Evolutionary conservation across 306 rosid species (phyloP), one percentile per base, ranked within the genome.

Genomic region (Astragalus glycyphyllos): DNA sequence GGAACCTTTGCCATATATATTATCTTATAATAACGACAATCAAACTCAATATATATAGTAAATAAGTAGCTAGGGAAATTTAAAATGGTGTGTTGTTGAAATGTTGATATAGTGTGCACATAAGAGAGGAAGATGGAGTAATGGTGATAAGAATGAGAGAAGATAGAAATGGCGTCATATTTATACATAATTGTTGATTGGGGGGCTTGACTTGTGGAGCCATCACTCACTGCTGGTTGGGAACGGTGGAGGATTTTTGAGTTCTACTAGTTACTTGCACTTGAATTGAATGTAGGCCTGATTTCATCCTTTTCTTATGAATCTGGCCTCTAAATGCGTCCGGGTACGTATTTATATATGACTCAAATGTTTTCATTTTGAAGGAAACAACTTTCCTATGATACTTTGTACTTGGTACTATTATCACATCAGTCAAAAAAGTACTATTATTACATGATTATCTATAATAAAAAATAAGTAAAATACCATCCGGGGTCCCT

Each of bases 91-190:
- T 79, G 70, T 48, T 29, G 74, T 70, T 69, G 5, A 46, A 57
- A 82, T 80, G 86, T 73, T 45, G 86, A 71, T 12, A 87, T 40
- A 63, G 69, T 87, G 89, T 78, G 34, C 3, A 47, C 82, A 77
- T 64, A 53, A 7, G 81, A 67, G 31, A 12, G 20, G 58, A 35
- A 44, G 45, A 68, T 82, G 77, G 66, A 65, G 31, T 40, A 40
- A 40, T 40, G 9, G 0, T 2, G 3, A 40, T 40, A 23, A 63
- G 31, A 7, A 12, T 64, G 67, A 69, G 17, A 20, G 35, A 4
- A 37, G 7, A 59, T 5, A 9, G 23, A 49, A 16, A 61, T 71
- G 84, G 79, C 74, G 77, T 64, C 80, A 73, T 82, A 82, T 79
- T 54, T 80, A 82, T 80, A 78, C 55, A 76, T 62, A 56, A 4